Evolutionary conservation across 192 early-diverging fungal genomes (phyloP), one percentile per base, ranked within the genome.

Genomic region (Podila clonocystis): DNA sequence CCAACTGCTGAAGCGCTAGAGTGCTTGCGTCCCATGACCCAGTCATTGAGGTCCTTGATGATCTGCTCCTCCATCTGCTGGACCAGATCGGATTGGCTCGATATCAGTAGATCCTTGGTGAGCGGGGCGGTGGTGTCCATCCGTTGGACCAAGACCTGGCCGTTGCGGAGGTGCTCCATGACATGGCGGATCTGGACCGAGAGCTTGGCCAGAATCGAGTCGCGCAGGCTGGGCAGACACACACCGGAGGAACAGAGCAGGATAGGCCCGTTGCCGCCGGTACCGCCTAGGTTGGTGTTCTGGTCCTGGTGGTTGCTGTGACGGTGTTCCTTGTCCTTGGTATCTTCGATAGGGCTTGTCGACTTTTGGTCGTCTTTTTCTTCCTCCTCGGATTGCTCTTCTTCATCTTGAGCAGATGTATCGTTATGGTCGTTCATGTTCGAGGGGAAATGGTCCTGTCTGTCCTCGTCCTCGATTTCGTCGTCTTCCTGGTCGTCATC

Each of bases 151-250:
- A 74, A 49, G 4, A 50, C 59, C 20, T 62, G n/a, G 8, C 58
- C 48, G 34, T 62, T 61, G 22, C 64, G 65, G 11, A 74, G 72
- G 31, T 74, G 72, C 6, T 67, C 29, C 72, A 74, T 61, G 45
- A 74, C 72, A 24, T 66, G 64, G 2, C 34, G 65, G 49, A 74
- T 52, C 30, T 74, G 72, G 24, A 67, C 59, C 9, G 72, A 66
- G 11, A 74, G 58, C 41, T 67, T 66, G 13, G 72, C 50, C 17
- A 74, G 24, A 58, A 74, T 74, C 8, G 48, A 30, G 12, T 74
- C 72, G 5, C 72, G 64, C 50, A 74, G 65, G 22, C 58, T 52
- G 8, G 74, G 74, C 9, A 75, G 67, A 33, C 74, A 75, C 4
- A 45, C 29, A 19, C 48, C 26, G 7, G 74, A 69, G 22, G 74